phyloP scores from a whole-genome alignment of 2,329 filamentous ascomycete species.

The Trichoderma pleuroti region DNA sequence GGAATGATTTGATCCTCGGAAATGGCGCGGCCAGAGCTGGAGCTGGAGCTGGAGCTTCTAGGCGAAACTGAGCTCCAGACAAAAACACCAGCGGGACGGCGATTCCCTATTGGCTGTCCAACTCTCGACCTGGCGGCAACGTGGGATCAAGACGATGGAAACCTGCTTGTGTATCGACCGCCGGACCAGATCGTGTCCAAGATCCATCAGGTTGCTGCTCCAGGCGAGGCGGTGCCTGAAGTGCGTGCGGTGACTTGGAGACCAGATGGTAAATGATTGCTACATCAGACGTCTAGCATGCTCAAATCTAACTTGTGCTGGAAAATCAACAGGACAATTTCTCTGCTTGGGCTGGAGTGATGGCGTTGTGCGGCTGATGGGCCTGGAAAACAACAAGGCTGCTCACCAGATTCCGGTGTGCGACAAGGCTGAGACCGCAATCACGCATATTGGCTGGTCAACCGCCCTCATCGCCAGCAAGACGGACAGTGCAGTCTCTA shows the following conservation, averaged over 20 bases:
- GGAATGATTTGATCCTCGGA: background rate
- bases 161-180: slow-evolving; percentile 72
- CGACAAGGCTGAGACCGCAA: slow-evolving; percentile 40
- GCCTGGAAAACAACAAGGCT: slow-evolving; percentile 75
- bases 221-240: slow-evolving; percentile 39
- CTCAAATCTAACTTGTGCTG: background rate
- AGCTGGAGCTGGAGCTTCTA: slow-evolving; percentile 41
- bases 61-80: slow-evolving; percentile 57
- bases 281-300: background rate
- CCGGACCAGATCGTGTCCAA: slow-evolving; percentile 65
- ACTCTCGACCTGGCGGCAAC: slow-evolving; percentile 80
- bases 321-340: slow-evolving; percentile 59
- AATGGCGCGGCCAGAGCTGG: slow-evolving; percentile 27
- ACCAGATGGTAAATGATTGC: slow-evolving; percentile 52
- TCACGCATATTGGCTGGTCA: slow-evolving; percentile 54
- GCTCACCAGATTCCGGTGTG: slow-evolving; percentile 66
- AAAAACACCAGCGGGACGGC: slow-evolving; percentile 46
- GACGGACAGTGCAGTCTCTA: slow-evolving; percentile 19
- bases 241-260: slow-evolving; percentile 60
- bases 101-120: slow-evolving; percentile 70
- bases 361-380: slow-evolving; percentile 71
- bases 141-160: slow-evolving; percentile 61
- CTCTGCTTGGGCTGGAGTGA: slow-evolving; percentile 83
- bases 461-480: slow-evolving; percentile 41
- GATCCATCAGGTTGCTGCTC: slow-evolving; percentile 43